A percentile compares a stretch with the other conserved stretches of the same genome.
Evolutionary conservation across 1,284 basidiomycete species (phyloP).

Genomic region (Trametes pubescens): DNA sequence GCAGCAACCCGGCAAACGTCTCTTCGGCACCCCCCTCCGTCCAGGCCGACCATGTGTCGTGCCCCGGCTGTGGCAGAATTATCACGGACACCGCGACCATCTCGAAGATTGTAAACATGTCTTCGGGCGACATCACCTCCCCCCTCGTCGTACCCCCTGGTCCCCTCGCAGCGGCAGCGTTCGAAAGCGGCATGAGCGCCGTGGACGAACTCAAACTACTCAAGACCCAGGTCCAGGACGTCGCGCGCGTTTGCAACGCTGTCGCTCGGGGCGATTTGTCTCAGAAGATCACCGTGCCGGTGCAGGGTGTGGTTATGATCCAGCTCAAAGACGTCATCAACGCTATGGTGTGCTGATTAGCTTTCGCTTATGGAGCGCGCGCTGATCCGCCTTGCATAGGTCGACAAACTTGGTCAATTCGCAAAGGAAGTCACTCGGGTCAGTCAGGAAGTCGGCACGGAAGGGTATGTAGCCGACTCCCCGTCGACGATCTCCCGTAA

Average conservation of each 20-base stretch:
- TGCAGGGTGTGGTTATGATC: conserved; percentile 97
- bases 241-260: conserved; percentile 93
- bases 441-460: conserved; percentile 91
- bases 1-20: conserved; percentile 38
- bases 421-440: conserved; percentile 88
- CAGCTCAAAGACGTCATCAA: conserved; percentile 99
- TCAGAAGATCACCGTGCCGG: conserved; percentile 96
- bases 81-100: conserved; percentile 50
- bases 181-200: conserved; percentile 70
- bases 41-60: conserved; percentile 49
- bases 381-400: conserved; percentile 46
- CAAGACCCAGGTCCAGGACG: conserved; percentile 91
- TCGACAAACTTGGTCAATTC: conserved; percentile 83
- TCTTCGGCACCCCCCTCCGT: conserved; percentile 54
- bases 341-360: conserved; percentile 74
- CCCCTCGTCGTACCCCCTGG: conserved; percentile 63
- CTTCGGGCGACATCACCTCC: conserved; percentile 46
- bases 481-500: neutral
- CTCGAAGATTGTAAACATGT: conserved; percentile 42
- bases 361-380: conserved; percentile 20
- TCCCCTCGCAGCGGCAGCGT: conserved; percentile 64
- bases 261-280: conserved; percentile 94
- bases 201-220: conserved; percentile 84
- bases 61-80: conserved; percentile 58
- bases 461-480: conserved; percentile 65